These are phyloP conservation scores for Lolium rigidum DNA, from an alignment of 176 grass and related monocot genomes.

Conservation along the genomic window DNA sequence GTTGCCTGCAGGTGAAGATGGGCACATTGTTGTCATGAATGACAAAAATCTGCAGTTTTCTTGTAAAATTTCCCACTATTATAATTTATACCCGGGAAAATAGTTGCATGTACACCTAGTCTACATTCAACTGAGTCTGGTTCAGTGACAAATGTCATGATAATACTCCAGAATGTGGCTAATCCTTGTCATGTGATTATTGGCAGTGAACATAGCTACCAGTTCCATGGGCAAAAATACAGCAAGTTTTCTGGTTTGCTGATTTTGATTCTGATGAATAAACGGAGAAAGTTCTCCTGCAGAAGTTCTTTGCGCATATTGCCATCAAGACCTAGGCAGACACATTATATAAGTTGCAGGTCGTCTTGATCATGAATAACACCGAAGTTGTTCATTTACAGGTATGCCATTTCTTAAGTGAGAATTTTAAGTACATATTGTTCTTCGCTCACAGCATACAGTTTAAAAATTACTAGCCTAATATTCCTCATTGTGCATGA, in stretches of 20 bases:
- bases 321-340: conserved; percentile 70
- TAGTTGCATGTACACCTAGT: conserved; percentile 63
- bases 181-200: conserved; percentile 59
- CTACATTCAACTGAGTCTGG: conserved; percentile 37
- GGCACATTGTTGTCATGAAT: conserved; percentile 70
- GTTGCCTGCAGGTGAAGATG: conserved; percentile 46
- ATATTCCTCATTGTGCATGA: background rate
- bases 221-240: conserved; percentile 61
- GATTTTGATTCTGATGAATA: conserved; percentile 59
- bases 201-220: conserved; percentile 44
- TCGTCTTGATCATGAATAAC: conserved; percentile 91
- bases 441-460: background rate
- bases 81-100: conserved; percentile 54
- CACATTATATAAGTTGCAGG: conserved; percentile 48
- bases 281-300: conserved; percentile 44
- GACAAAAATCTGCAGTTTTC: conserved; percentile 68
- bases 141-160: conserved; percentile 52
- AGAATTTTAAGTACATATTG: background rate
- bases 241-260: conserved; percentile 70
- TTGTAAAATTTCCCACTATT: conserved; percentile 58
- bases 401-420: conserved; percentile 48
- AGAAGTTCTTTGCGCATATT: conserved; percentile 68
- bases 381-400: conserved; percentile 64
- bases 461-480: background rate
- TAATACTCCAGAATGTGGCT: conserved; percentile 54